Evolutionary conservation across 148 eudicot species (phyloP).

Genomic region (Bassia scoparia): DNA sequence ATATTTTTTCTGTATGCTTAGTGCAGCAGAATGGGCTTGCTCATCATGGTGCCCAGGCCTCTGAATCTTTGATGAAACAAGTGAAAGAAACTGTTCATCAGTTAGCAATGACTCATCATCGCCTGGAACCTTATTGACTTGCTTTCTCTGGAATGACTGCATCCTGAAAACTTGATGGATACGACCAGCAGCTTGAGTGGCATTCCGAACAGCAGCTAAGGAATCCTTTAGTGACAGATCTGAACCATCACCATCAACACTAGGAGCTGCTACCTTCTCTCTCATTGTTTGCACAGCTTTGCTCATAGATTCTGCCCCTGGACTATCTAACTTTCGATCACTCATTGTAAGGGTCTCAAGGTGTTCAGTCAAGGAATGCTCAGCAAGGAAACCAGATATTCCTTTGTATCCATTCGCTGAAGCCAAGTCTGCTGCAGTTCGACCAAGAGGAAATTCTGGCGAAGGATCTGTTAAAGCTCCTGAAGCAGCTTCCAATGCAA

Average conservation of each 20-base stretch:
- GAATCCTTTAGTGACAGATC: constrained; percentile 53
- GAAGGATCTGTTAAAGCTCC: constrained; percentile 62
- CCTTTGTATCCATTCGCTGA: constrained; percentile 64
- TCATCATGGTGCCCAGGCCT: constrained; percentile 40
- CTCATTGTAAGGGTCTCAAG: constrained; percentile 41
- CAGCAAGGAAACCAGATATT: constrained; percentile 69
- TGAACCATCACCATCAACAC: constrained; percentile 33
- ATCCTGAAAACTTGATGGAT: constrained; percentile 64
- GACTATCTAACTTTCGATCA: constrained; percentile 31
- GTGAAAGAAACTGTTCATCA: constrained; percentile 46
- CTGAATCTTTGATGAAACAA: constrained; percentile 40
- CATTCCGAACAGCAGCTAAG: constrained; percentile 57
- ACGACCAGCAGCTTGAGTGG: constrained; percentile 67
- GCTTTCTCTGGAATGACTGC: constrained; percentile 55
- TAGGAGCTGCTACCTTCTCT: constrained; percentile 39
- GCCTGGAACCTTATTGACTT: constrained; percentile 26
- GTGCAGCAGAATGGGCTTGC: constrained; percentile 50
- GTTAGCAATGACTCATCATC: constrained; percentile 42
- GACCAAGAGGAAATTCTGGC: constrained; percentile 51
- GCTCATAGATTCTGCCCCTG: constrained; percentile 31
- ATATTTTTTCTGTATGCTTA: constrained; percentile 59
- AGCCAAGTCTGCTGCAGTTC: constrained; percentile 68
- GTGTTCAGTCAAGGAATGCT: constrained; percentile 52
- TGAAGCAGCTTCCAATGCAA: constrained; percentile 54
- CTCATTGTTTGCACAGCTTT: constrained; percentile 41